A percentile compares a stretch with the other conserved stretches of the same genome.
Conservation (phyloP, 1,284 basidiomycete species). For the Ceratobasidium sp. region DNA sequence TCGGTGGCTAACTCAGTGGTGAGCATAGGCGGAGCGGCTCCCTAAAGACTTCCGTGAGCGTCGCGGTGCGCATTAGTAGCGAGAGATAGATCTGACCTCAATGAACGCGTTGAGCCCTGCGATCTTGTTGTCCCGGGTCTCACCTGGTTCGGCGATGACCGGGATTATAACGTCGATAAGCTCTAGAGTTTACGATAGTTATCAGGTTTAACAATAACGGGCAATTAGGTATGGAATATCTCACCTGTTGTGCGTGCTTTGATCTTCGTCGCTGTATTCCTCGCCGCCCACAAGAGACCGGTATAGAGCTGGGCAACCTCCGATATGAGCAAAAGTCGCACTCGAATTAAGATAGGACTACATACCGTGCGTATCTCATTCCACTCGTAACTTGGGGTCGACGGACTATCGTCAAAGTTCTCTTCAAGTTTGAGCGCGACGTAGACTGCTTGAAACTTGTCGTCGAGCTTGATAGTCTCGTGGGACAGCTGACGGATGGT, state of each 20-base stretch:
- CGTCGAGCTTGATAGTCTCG: slow-evolving; percentile 24
- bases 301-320: background rate
- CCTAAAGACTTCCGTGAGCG: background rate
- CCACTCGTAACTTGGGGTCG: slow-evolving; percentile 12
- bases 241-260: slow-evolving; percentile 7
- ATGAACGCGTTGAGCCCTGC: background rate
- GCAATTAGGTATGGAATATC: background rate
- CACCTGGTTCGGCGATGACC: background rate
- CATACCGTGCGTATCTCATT: background rate
- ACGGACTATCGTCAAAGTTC: slow-evolving; percentile 14
- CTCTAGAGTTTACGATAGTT: background rate
- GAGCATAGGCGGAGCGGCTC: background rate
- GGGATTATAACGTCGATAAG: slow-evolving; percentile 1
- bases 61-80: too few species aligned
- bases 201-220: too few species aligned
- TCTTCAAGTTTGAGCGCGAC: slow-evolving; percentile 16
- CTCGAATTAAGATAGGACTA: background rate
- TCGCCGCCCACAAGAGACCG: slow-evolving; percentile 7
- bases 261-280: slow-evolving; percentile 4
- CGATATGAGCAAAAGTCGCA: too few species aligned
- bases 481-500: slow-evolving; percentile 10
- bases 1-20: slow-evolving; percentile 9
- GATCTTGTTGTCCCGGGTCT: background rate
- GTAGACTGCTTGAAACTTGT: slow-evolving; percentile 14
- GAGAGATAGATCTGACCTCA: background rate